phyloP scores from a whole-genome alignment of 768 basidiomycete genomes.

The Neoboletus magnificus region DNA sequence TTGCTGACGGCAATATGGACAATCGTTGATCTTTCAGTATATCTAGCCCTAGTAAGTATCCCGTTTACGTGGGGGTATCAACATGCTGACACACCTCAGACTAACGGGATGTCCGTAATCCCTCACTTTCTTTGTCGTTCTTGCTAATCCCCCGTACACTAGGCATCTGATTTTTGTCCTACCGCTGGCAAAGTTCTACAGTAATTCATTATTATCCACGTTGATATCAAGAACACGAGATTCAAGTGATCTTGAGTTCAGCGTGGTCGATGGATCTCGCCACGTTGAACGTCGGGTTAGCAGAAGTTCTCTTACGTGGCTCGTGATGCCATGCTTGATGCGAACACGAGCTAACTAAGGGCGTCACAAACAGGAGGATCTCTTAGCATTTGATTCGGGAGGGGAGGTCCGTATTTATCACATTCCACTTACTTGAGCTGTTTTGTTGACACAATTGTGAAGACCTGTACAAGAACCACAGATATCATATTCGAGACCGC shows the following conservation, averaged over 20 bases:
- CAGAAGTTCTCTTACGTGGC: neutral
- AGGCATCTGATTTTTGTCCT: slow-evolving; percentile 33
- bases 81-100: slow-evolving; percentile 15
- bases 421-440: neutral
- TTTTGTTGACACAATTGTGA: neutral
- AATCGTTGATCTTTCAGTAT: slow-evolving; percentile 29
- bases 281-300: slow-evolving; percentile 22
- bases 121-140: neutral
- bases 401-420: slow-evolving; percentile 8
- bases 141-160: neutral
- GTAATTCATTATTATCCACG: slow-evolving; percentile 35
- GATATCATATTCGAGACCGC: slow-evolving; percentile 22
- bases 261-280: slow-evolving; percentile 19
- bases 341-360: slow-evolving; percentile 7
- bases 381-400: slow-evolving; percentile 9
- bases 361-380: slow-evolving; percentile 6
- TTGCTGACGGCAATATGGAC: slow-evolving; percentile 38
- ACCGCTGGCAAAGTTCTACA: slow-evolving; percentile 34
- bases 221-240: slow-evolving; percentile 29
- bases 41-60: slow-evolving; percentile 20
- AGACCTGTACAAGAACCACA: slow-evolving; percentile 15
- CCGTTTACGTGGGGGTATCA: neutral
- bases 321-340: neutral
- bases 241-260: slow-evolving; percentile 16
- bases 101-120: slow-evolving; percentile 18